Conservation (phyloP, 164 flowering plant species). For the Stephania japonica region DNA sequence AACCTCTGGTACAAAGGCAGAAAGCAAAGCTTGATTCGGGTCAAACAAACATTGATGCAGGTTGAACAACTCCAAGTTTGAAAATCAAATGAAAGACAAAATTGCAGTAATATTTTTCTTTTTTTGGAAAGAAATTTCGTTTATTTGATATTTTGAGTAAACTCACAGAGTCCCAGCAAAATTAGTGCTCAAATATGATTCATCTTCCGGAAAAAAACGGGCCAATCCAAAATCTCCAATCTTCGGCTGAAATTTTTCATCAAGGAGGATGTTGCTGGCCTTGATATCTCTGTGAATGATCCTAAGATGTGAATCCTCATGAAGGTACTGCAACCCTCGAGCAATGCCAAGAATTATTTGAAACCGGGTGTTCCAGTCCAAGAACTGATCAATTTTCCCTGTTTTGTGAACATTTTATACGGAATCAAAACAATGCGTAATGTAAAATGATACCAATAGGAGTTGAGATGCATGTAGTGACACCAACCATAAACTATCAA, state of each 20-base stretch:
- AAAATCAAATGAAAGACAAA: neutral
- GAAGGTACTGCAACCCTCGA: constrained; percentile 59
- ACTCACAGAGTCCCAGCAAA: constrained; percentile 73
- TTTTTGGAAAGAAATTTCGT: neutral
- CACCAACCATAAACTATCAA: constrained; percentile 45
- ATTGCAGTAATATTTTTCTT: neutral
- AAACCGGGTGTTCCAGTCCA: constrained; percentile 42
- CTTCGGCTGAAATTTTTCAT: constrained; percentile 50
- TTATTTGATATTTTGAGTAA: neutral
- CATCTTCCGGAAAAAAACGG: constrained; percentile 66
- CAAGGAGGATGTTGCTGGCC: constrained; percentile 72
- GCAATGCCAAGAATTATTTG: constrained; percentile 59
- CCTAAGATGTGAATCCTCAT: constrained; percentile 59
- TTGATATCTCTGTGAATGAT: constrained; percentile 68
- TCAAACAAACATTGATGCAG: neutral
- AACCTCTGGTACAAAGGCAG: constrained; percentile 37
- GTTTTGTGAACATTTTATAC: constrained; percentile 7
- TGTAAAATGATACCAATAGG: neutral
- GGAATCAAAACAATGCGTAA: neutral
- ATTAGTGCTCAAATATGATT: constrained; percentile 60
- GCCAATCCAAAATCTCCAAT: constrained; percentile 71
- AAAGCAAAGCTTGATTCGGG: neutral
- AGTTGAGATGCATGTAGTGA: neutral
- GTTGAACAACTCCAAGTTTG: neutral
- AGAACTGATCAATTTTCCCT: constrained; percentile 37